Evolutionary conservation across 768 basidiomycete species (phyloP).

Genomic region (Naganishia onofrii): DNA sequence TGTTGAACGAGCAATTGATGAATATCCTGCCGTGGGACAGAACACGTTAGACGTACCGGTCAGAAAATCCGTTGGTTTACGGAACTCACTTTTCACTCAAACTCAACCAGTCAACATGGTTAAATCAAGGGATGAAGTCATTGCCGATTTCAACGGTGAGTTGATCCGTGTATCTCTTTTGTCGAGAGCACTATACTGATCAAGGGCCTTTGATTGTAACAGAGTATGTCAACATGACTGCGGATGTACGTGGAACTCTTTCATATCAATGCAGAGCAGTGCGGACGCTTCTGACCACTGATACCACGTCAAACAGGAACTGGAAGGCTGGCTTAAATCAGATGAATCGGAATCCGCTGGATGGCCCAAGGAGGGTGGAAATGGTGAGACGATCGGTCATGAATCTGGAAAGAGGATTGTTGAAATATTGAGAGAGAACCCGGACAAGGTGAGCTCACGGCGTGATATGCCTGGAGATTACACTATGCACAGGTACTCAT

Average conservation of each 20-base stretch:
- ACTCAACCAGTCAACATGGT: constrained; percentile 41
- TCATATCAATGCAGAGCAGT: too few species aligned
- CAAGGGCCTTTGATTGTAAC: background rate
- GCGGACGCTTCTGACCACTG: too few species aligned
- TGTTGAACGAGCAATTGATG: too few species aligned
- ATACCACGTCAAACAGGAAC: constrained; percentile 43
- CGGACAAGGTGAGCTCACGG: constrained; percentile 41
- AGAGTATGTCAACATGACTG: constrained; percentile 55
- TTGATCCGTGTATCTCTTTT: constrained; percentile 4
- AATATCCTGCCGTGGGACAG: too few species aligned
- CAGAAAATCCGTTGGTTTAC: too few species aligned
- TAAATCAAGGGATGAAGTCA: constrained; percentile 51
- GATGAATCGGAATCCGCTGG: constrained; percentile 45
- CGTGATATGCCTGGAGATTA: background rate
- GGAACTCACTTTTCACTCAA: too few species aligned
- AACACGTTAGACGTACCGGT: too few species aligned
- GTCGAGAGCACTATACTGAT: background rate
- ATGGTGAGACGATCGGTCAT: constrained; percentile 50
- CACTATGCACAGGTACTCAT: too few species aligned
- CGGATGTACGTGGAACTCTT: constrained; percentile 40
- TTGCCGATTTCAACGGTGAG: constrained; percentile 50
- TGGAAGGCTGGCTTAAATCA: constrained; percentile 52
- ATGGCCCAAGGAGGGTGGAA: constrained; percentile 45
- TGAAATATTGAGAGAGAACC: constrained; percentile 53
- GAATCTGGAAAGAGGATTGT: constrained; percentile 52